These are phyloP conservation scores for Parastagonospora avenae DNA, from an alignment of 2,329 filamentous ascomycete species.

Conservation along the genomic window DNA sequence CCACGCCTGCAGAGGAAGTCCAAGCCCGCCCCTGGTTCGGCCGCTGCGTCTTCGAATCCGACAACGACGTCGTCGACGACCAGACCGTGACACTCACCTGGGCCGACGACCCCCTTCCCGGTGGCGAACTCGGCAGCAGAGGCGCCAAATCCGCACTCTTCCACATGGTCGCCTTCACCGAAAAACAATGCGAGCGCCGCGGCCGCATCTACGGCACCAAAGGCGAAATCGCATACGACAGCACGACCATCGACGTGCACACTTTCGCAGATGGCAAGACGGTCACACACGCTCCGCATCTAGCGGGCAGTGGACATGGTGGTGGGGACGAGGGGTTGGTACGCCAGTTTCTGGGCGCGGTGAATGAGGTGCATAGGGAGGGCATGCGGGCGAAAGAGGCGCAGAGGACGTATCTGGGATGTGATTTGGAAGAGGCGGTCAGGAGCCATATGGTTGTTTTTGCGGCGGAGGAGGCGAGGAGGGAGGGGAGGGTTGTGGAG, in stretches of 20 bases:
- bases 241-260: slow-evolving; percentile 73
- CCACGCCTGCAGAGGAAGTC: slow-evolving; percentile 56
- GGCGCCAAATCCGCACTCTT: slow-evolving; percentile 84
- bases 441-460: slow-evolving; percentile 92
- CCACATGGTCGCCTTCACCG: slow-evolving; percentile 92
- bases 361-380: slow-evolving; percentile 76
- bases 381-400: slow-evolving; percentile 70
- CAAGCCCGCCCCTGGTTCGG: slow-evolving; percentile 74
- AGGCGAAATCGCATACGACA: slow-evolving; percentile 88
- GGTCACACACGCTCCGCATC: slow-evolving; percentile 63
- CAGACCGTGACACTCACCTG: slow-evolving; percentile 87
- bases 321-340: slow-evolving; percentile 82
- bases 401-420: slow-evolving; percentile 77
- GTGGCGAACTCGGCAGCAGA: slow-evolving; percentile 42
- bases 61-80: slow-evolving; percentile 94
- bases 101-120: slow-evolving; percentile 68
- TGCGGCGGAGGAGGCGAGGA: slow-evolving; percentile 86
- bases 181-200: slow-evolving; percentile 83
- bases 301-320: slow-evolving; percentile 69
- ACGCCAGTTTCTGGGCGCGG: slow-evolving; percentile 80
- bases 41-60: slow-evolving; percentile 90
- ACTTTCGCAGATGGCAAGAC: slow-evolving; percentile 68
- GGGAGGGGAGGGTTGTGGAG: slow-evolving; percentile 69
- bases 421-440: slow-evolving; percentile 84
- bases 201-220: slow-evolving; percentile 84